Percentiles rank a stretch among this genome's conserved stretches.
These are phyloP conservation scores for Sporisorium reilianum DNA, from an alignment of 1,284 basidiomycete species.

Conservation along the genomic window DNA sequence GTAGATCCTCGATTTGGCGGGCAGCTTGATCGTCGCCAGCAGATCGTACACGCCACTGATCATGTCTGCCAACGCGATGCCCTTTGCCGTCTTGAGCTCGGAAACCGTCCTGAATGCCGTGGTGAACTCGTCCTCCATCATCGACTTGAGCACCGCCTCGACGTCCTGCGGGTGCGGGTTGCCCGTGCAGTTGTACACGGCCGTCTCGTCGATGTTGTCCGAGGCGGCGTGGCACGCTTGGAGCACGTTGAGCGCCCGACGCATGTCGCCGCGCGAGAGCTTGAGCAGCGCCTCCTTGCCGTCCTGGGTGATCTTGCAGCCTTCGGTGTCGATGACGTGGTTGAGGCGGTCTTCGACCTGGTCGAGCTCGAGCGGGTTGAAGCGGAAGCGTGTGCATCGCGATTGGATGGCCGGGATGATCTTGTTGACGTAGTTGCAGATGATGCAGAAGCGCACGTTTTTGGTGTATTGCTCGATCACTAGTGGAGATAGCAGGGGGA, in stretches of 20 bases:
- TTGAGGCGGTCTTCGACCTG: slow-evolving; percentile 88
- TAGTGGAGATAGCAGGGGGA: too few species aligned
- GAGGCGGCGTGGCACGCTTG: slow-evolving; percentile 99
- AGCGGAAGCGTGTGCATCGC: slow-evolving; percentile 93
- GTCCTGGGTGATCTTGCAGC: slow-evolving; percentile 84
- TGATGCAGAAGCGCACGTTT: slow-evolving; percentile 99
- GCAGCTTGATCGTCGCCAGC: slow-evolving; percentile 85
- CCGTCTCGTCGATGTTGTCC: slow-evolving; percentile 84
- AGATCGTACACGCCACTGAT: slow-evolving; percentile 94
- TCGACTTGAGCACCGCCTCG: slow-evolving; percentile 89
- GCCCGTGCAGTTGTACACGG: slow-evolving; percentile 96
- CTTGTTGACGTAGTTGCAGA: slow-evolving; percentile 99
- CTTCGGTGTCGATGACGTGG: slow-evolving; percentile 85
- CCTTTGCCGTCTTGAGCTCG: slow-evolving; percentile 87
- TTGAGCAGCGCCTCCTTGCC: slow-evolving; percentile 90
- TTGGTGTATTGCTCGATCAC: slow-evolving; percentile 99
- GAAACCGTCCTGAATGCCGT: slow-evolving; percentile 88
- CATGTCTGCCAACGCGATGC: slow-evolving; percentile 93
- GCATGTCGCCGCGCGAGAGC: slow-evolving; percentile 96
- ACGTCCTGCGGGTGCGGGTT: slow-evolving; percentile 95
- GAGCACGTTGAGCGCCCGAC: slow-evolving; percentile 91
- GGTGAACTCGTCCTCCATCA: slow-evolving; percentile 96
- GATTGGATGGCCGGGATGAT: slow-evolving; percentile 98
- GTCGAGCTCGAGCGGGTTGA: slow-evolving; percentile 88
- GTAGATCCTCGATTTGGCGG: slow-evolving; percentile 86